Base-by-base conservation (phyloP, 2,329 filamentous ascomycete species). In the Claviceps sp. region DNA sequence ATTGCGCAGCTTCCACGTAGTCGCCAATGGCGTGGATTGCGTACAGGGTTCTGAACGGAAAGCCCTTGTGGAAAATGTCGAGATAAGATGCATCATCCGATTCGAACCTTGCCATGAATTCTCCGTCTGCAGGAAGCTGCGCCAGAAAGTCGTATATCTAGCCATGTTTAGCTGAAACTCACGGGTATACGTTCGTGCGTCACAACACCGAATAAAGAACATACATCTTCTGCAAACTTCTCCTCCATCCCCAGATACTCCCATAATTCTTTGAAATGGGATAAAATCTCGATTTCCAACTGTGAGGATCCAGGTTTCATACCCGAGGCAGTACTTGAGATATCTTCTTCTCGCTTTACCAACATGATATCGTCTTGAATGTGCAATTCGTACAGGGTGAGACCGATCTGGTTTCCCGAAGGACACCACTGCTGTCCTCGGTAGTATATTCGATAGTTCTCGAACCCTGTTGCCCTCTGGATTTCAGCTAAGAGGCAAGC, bases 181-280 rank as follows among this genome's bases (percentile, higher is more conserved):
- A 17, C 7, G 37, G 44, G 22, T 36, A 20, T 8, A 5, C 16
- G n/a, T 5, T 22, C 4, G 40, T 46, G 29, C 39, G 7, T 5
- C 29, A 13, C 17, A 29, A 47, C 11, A 16, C 8, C n/a, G 14
- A 46, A n/a, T 29, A 16, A 16, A 44, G 4, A 17, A 54, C 67
- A 58, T 71, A 85, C 82, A 71, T 86, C 82, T 61, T 77, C 72
- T 6, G 86, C 82, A 43, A 88, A 70, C 48, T 71, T 73, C 53
- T 90, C 82, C 45, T 86, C 78, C 68, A 90, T 78, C 56, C 82
- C 80, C 50, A 97, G 74, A 60, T 91, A 85, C 44, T 80, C 78
- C 75, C 93, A 95, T 23, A 98, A 69, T 54, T 91, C 82, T 50
- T 87, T 78, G 60, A 95, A 95, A 64, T 94, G 86, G 52, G 82